A percentile compares a stretch with the other conserved stretches of the same genome.
Conservation (phyloP, 164 flowering plant genomes). For the Vitis riparia region DNA sequence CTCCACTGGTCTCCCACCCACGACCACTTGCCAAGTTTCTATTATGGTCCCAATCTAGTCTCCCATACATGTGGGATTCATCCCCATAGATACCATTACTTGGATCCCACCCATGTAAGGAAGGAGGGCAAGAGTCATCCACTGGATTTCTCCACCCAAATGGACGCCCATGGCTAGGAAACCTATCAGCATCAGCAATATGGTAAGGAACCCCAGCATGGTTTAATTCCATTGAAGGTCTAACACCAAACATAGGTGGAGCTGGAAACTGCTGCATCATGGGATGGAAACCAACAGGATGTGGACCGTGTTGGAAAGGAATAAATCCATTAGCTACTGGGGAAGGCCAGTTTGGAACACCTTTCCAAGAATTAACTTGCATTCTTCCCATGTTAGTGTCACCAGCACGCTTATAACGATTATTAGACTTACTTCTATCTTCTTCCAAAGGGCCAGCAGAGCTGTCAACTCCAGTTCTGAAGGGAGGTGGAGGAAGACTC, state of each 20-base stretch:
- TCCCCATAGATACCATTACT: conserved; percentile 48
- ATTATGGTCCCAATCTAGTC: conserved; percentile 60
- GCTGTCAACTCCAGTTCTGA: conserved; percentile 37
- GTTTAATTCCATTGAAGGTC: conserved; percentile 58
- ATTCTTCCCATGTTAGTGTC: conserved; percentile 49
- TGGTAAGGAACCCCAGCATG: conserved; percentile 50
- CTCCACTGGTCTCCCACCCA: conserved; percentile 50
- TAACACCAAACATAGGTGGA: conserved; percentile 57
- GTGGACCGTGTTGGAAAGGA: conserved; percentile 64
- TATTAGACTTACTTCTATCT: conserved; percentile 41
- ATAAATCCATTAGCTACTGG: conserved; percentile 58
- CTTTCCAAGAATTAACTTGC: conserved; percentile 62
- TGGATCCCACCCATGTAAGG: conserved; percentile 64
- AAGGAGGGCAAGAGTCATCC: conserved; percentile 48
- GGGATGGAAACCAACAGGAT: conserved; percentile 55
- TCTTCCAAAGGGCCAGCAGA: conserved; percentile 49
- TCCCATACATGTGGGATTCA: conserved; percentile 52
- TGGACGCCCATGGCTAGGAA: conserved; percentile 55
- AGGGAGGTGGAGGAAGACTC: conserved; percentile 41
- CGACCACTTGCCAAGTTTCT: conserved; percentile 33
- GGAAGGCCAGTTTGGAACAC: conserved; percentile 59
- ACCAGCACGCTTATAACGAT: conserved; percentile 49
- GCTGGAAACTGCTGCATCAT: conserved; percentile 55
- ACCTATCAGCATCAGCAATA: conserved; percentile 53
- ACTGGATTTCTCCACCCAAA: conserved; percentile 65